phyloP scores from a whole-genome alignment of 225 moss, liverwort and hornwort genomes.

The Marchantia polymorpha region DNA sequence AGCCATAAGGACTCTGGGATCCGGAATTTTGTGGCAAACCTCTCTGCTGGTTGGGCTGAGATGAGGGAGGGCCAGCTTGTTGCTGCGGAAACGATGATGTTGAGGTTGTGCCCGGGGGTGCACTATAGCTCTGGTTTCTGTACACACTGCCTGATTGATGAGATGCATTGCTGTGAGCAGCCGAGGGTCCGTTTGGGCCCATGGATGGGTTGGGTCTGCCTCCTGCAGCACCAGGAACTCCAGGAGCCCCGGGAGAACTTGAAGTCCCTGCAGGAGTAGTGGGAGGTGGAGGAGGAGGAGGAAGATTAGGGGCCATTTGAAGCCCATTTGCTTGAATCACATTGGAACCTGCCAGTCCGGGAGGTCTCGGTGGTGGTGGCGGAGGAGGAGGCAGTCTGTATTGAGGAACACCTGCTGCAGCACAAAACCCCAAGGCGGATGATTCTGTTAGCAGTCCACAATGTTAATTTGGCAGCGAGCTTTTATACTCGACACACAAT shows the following conservation, averaged over 20 bases:
- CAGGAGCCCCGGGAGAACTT: not conserved
- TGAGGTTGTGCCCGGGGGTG: constrained; percentile 11
- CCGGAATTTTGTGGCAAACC: not conserved
- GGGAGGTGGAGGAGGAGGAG: not conserved
- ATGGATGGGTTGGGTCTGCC: not conserved
- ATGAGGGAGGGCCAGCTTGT: not conserved
- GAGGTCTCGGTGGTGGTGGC: constrained; percentile 4
- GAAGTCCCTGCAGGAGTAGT: not conserved
- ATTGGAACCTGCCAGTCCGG: not conserved
- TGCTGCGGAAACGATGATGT: constrained; percentile 1
- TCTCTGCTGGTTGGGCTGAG: constrained; percentile 7
- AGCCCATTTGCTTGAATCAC: constrained; percentile 8
- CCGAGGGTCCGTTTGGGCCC: not conserved
- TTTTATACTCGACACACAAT: too few relatives aligned
- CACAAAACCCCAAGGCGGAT: not conserved
- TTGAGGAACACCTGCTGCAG: constrained; percentile 2
- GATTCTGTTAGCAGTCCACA: too few relatives aligned
- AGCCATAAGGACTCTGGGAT: constrained; percentile 4
- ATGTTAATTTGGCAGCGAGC: too few relatives aligned
- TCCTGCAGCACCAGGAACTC: not conserved
- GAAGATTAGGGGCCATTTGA: not conserved
- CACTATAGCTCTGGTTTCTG: not conserved
- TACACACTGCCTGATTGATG: not conserved
- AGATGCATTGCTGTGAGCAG: not conserved
- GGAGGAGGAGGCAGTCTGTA: constrained; percentile 11